phyloP scores from a whole-genome alignment of 768 basidiomycete species.

The Cystofilobasidium ferigula region DNA sequence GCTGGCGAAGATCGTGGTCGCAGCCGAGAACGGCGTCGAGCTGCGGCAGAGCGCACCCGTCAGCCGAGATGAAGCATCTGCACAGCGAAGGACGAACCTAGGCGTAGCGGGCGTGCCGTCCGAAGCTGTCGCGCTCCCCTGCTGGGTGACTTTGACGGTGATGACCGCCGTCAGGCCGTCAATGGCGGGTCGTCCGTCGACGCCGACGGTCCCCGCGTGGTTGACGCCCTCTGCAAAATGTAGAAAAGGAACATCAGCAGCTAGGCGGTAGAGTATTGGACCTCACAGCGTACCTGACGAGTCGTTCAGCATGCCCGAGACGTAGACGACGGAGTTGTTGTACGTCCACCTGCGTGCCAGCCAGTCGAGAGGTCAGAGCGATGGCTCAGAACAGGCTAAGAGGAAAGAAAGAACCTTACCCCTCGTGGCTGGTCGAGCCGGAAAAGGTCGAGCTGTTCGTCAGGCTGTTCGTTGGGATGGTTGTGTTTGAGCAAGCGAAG shows the following conservation, averaged over 20 bases:
- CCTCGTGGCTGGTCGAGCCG: neutral
- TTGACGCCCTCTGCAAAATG: slow-evolving; percentile 37
- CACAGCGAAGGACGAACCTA: neutral
- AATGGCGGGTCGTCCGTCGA: slow-evolving; percentile 41
- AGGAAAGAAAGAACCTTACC: neutral
- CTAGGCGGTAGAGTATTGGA: neutral
- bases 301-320: slow-evolving; percentile 57
- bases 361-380: neutral
- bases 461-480: slow-evolving; percentile 40
- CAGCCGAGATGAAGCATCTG: too few species aligned
- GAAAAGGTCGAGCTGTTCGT: slow-evolving; percentile 40
- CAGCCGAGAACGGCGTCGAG: too few species aligned
- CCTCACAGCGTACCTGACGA: slow-evolving; percentile 31
- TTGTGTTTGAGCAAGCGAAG: slow-evolving; percentile 52
- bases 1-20: too few species aligned
- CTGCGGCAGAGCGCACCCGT: too few species aligned
- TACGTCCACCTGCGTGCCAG: slow-evolving; percentile 50
- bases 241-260: neutral
- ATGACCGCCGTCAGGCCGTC: slow-evolving; percentile 77
- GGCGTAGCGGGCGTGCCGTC: neutral
- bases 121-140: neutral
- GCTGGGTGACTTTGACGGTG: slow-evolving; percentile 42
- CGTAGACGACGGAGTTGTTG: slow-evolving; percentile 55
- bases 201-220: slow-evolving; percentile 35
- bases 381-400: too few species aligned